These are phyloP conservation scores for Peltaster fructicola DNA, from an alignment of 2,329 filamentous ascomycete species.

Conservation along the genomic window DNA sequence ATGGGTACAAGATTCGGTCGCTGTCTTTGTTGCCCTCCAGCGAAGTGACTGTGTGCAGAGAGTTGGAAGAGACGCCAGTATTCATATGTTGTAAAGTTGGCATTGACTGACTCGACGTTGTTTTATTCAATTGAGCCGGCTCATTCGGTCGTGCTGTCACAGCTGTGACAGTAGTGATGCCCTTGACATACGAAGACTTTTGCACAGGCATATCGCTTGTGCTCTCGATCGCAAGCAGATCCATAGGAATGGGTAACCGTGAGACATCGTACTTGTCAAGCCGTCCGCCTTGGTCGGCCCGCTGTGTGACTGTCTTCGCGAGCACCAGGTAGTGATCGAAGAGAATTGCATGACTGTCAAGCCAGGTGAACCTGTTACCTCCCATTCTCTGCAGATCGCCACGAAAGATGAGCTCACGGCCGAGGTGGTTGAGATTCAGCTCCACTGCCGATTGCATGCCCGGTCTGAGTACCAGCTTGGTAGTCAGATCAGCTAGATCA, in stretches of 20 bases:
- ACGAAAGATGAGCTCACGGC: slow-evolving; percentile 71
- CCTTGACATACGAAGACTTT: slow-evolving; percentile 53
- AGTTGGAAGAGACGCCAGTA: slow-evolving; percentile 43
- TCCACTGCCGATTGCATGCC: slow-evolving; percentile 69
- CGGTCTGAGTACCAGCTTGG: slow-evolving; percentile 68
- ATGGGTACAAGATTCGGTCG: slow-evolving; percentile 71
- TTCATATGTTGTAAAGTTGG: slow-evolving; percentile 43
- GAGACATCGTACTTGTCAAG: slow-evolving; percentile 82
- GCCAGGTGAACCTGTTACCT: slow-evolving; percentile 75
- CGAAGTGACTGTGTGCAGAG: slow-evolving; percentile 29
- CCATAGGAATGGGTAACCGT: slow-evolving; percentile 91
- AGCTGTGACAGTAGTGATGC: slow-evolving; percentile 49
- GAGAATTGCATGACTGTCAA: slow-evolving; percentile 81
- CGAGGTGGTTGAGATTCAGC: slow-evolving; percentile 85
- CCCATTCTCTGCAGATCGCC: slow-evolving; percentile 82
- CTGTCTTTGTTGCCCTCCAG: slow-evolving; percentile 48
- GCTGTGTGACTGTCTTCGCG: slow-evolving; percentile 52
- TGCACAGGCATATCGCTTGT: slow-evolving; percentile 81
- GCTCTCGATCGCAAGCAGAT: slow-evolving; percentile 79
- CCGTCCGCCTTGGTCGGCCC: slow-evolving; percentile 55
- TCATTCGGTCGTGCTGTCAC: slow-evolving; percentile 24
- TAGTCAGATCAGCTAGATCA: slow-evolving; percentile 64
- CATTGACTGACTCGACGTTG: slow-evolving; percentile 19
- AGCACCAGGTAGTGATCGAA: slow-evolving; percentile 96
- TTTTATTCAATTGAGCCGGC: slow-evolving; percentile 27